These are phyloP conservation scores for Adenanthera pavonina DNA, from an alignment of 306 rosid species.

Conservation along the genomic window DNA sequence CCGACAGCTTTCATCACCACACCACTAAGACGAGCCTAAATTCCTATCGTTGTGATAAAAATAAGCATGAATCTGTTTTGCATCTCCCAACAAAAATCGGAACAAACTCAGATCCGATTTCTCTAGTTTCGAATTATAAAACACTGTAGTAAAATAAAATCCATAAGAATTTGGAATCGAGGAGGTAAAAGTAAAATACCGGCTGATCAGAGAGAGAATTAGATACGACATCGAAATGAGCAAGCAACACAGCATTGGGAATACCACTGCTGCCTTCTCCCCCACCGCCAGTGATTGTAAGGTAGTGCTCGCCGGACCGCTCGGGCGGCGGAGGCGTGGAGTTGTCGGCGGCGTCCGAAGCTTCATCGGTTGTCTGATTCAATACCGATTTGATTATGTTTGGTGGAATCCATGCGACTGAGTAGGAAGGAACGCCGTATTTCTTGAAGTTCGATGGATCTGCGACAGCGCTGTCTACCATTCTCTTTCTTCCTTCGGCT, in stretches of 20 bases:
- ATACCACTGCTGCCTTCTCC: slow-evolving; percentile 91
- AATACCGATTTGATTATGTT: slow-evolving; percentile 38
- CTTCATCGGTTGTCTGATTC: slow-evolving; percentile 42
- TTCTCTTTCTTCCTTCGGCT: background rate
- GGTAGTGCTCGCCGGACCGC: slow-evolving; percentile 39
- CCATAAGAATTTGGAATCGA: slow-evolving; percentile 18
- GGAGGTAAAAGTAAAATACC: slow-evolving; percentile 42
- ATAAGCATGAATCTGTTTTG: slow-evolving; percentile 7
- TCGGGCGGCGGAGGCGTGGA: slow-evolving; percentile 25
- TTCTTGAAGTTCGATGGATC: slow-evolving; percentile 64
- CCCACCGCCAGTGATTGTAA: slow-evolving; percentile 85
- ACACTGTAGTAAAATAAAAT: slow-evolving; percentile 6
- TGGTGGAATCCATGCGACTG: slow-evolving; percentile 69
- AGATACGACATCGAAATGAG: slow-evolving; percentile 60
- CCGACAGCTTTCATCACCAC: background rate
- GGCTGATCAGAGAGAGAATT: slow-evolving; percentile 68
- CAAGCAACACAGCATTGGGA: slow-evolving; percentile 68
- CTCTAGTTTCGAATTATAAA: background rate
- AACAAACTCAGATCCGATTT: slow-evolving; percentile 36
- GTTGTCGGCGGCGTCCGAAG: slow-evolving; percentile 35
- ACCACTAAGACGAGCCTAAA: background rate
- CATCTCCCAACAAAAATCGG: slow-evolving; percentile 27
- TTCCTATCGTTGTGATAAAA: slow-evolving; percentile 10
- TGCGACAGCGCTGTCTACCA: slow-evolving; percentile 40
- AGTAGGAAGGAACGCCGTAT: slow-evolving; percentile 85